A percentile compares a stretch with the other conserved stretches of the same genome.
Conservation (phyloP, 495 filamentous ascomycete genomes). For the Mycothermus thermophilus region DNA sequence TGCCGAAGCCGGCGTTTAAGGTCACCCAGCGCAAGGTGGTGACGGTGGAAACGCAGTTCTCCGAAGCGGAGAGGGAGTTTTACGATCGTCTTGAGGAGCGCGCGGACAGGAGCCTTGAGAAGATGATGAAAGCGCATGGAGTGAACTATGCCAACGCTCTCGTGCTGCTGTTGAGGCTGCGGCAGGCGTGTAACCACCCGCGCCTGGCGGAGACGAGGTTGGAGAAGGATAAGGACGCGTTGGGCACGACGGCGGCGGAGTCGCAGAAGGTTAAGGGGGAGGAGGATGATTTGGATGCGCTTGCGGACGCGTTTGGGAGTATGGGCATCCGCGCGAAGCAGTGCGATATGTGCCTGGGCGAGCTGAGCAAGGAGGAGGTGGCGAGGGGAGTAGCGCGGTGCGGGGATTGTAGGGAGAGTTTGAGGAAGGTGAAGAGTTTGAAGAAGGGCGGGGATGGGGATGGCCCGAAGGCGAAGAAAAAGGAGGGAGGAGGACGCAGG, state of each 20-base stretch:
- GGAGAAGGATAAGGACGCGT: constrained; percentile 73
- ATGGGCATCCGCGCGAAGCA: constrained; percentile 68
- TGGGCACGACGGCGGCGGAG: constrained; percentile 46
- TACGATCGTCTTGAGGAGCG: constrained; percentile 73
- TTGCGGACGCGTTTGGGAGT: constrained; percentile 74
- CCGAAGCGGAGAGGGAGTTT: constrained; percentile 63
- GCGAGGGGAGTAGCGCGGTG: constrained; percentile 40
- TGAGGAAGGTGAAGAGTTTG: constrained; percentile 21
- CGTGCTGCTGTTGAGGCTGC: constrained; percentile 71
- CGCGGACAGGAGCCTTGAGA: constrained; percentile 70
- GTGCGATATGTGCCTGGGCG: constrained; percentile 76
- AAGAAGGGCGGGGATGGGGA: constrained; percentile 26
- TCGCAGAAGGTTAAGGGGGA: constrained; percentile 31
- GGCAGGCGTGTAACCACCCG: constrained; percentile 91
- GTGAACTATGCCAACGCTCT: constrained; percentile 53
- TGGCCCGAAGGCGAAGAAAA: constrained; percentile 22
- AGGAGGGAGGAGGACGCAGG: constrained; percentile 33
- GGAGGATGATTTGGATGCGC: constrained; percentile 61
- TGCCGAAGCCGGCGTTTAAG: constrained; percentile 54
- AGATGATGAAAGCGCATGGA: constrained; percentile 62
- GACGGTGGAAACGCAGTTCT: constrained; percentile 65
- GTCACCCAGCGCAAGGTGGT: constrained; percentile 80
- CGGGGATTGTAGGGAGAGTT: constrained; percentile 15
- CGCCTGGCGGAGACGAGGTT: constrained; percentile 71
- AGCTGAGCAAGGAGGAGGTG: constrained; percentile 46